Conservation (phyloP, 192 early-diverging fungal species). For the Coemansia sp. region DNA sequence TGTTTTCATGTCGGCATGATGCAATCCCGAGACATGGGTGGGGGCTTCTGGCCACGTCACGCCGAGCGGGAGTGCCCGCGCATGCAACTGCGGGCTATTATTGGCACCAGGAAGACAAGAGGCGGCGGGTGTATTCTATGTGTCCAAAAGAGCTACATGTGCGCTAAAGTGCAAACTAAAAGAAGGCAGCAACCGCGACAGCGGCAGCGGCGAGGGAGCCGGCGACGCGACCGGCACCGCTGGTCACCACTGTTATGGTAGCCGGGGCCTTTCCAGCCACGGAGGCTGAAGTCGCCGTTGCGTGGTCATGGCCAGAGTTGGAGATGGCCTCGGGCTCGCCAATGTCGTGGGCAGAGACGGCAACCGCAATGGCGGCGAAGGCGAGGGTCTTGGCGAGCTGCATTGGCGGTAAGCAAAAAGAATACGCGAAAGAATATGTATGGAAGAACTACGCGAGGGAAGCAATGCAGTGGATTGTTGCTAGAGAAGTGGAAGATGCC, state of each 20-base stretch:
- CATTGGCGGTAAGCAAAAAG: slow-evolving; percentile 30
- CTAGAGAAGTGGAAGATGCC: background rate
- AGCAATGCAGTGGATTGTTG: background rate
- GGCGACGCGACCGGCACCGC: slow-evolving; percentile 11
- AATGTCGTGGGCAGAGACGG: slow-evolving; percentile 33
- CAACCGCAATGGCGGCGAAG: slow-evolving; percentile 30
- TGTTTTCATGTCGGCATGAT: background rate
- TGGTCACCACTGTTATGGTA: background rate
- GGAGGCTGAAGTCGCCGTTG: background rate
- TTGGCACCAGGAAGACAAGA: too few species aligned
- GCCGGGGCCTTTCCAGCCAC: background rate
- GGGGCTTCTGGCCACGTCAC: too few species aligned
- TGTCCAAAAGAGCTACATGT: too few species aligned
- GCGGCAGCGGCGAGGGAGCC: slow-evolving; percentile 22
- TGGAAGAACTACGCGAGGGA: background rate
- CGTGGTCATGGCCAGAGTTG: background rate
- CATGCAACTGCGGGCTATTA: too few species aligned
- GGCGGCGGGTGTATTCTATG: too few species aligned
- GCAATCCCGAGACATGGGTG: background rate
- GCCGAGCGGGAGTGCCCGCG: too few species aligned
- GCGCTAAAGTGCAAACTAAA: too few species aligned
- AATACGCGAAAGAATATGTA: background rate
- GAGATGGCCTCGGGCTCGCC: slow-evolving; percentile 7
- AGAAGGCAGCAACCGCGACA: slow-evolving; percentile 32
- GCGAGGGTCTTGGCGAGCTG: slow-evolving; percentile 47